These are phyloP conservation scores for Phytopythium chamaehyphon DNA, from an alignment of 352 stramenopile genomes.

Conservation along the genomic window DNA sequence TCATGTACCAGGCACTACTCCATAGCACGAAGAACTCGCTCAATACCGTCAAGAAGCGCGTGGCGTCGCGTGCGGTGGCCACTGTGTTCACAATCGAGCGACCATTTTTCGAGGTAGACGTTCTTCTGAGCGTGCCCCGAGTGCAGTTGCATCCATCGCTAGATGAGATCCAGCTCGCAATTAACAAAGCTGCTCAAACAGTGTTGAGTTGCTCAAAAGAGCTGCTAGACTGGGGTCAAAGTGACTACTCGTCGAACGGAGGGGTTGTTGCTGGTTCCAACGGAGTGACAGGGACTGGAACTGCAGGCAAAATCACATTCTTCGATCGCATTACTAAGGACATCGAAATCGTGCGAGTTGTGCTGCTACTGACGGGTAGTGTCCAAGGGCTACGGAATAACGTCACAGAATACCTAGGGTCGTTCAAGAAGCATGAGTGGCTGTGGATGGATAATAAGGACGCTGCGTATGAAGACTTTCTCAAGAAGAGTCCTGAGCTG, in stretches of 20 bases:
- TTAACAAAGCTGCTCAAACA: conserved; percentile 96
- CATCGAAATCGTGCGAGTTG: conserved; percentile 98
- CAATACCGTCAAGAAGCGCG: conserved; percentile 98
- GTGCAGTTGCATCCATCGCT: conserved; percentile 95
- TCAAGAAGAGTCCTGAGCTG: conserved; percentile 92
- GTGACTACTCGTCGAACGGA: conserved; percentile 36
- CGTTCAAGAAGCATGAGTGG: conserved; percentile 96
- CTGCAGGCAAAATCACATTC: conserved; percentile 84
- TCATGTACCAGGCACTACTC: conserved; percentile 98
- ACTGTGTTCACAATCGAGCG: conserved; percentile 91
- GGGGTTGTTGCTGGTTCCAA: conserved; percentile 6
- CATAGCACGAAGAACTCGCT: conserved; percentile 98
- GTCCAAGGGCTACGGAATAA: conserved; percentile 97
- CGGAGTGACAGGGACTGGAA: conserved; percentile 4
- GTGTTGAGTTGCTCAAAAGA: conserved; percentile 97
- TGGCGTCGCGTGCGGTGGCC: conserved; percentile 87
- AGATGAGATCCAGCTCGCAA: conserved; percentile 97
- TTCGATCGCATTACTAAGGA: conserved; percentile 98
- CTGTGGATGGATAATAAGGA: conserved; percentile 98
- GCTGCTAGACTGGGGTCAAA: conserved; percentile 93
- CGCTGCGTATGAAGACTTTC: conserved; percentile 92
- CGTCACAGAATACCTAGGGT: conserved; percentile 95
- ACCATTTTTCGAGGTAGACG: conserved; percentile 98
- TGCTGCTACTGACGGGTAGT: conserved; percentile 95
- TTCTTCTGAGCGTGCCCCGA: conserved; percentile 92